Evolutionary conservation across 352 stramenopile species (phyloP), one percentile per base, ranked within the genome.

Genomic region (Phytophthora sojae): DNA sequence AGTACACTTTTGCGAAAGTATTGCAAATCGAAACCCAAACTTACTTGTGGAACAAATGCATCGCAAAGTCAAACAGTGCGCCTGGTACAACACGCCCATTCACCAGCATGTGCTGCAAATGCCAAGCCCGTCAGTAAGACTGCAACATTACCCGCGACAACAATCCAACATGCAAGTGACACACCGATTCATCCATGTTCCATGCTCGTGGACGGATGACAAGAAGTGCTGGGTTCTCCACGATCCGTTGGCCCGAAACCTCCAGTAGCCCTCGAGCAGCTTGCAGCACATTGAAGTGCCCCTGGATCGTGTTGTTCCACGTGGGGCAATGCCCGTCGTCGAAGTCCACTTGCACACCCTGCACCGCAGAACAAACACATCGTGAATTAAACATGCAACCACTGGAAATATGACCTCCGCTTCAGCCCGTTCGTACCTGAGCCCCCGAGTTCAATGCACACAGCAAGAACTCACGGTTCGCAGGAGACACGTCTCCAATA

Each of bases 21-120:
- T 19, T 42, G 15, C 23, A 47, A 52, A 39, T 52, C 17, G 35
- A 54, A 47, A 15, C 2, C 44, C 21, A 17, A 14, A 64, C 71
- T 37, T 77, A 90, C 85, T 99, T 99, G 80, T 99, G 96, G 81
- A 97, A 99, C 58, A 99, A 91, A 76, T 98, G 98, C 37, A 99
- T 49, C 8, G 81, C 93, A 86, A 99, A 99, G 79, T 99, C 97
- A 80, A 99, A 97, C 15, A 99, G 73, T 21, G 91, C 86, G 37
- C 93, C 96, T 9, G 91, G 93, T 1, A 97, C 82, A 52, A 95
- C 81, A 23, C 83, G 74, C 26, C 94, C 92, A 62, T 98, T 91
- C 8, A 99, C 92, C 3, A 95, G 86, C 61, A 99, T 83, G 69
- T 99, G 84, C 85, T 93, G 44, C 37, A 67, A 8, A 49, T 42